These are phyloP conservation scores for Clitocybe nebularis DNA, from an alignment of 1,284 basidiomycete species.

Conservation along the genomic window DNA sequence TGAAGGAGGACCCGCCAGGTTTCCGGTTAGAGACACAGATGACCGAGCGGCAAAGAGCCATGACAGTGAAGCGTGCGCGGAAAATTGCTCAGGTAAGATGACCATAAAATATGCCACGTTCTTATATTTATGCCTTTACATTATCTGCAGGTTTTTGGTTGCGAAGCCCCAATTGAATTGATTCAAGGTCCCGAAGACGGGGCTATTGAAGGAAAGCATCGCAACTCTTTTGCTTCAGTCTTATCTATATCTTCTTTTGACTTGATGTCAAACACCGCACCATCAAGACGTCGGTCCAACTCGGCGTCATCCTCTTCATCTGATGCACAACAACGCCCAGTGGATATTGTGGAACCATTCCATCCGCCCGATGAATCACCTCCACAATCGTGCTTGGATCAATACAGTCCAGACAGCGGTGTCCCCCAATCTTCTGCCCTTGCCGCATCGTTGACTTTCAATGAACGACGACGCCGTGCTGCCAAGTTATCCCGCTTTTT, in stretches of 20 bases:
- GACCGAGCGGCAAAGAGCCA: slow-evolving; percentile 12
- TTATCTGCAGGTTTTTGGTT: slow-evolving; percentile 15
- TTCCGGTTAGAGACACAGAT: slow-evolving; percentile 14
- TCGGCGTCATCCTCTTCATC: slow-evolving; percentile 6
- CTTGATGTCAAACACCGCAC: neutral
- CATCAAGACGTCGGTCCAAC: slow-evolving; percentile 10
- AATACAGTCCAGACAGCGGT: too few relatives aligned
- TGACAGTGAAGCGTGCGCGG: slow-evolving; percentile 11
- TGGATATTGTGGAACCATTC: neutral
- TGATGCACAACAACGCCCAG: slow-evolving; percentile 1
- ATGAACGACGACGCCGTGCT: slow-evolving; percentile 44
- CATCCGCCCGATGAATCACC: neutral
- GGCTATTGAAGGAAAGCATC: too few relatives aligned
- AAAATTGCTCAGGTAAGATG: slow-evolving; percentile 17
- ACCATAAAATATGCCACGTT: neutral
- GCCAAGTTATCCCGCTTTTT: slow-evolving; percentile 57
- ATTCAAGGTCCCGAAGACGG: slow-evolving; percentile 7
- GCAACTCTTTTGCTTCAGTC: too few relatives aligned
- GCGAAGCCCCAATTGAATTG: slow-evolving; percentile 10
- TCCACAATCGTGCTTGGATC: slow-evolving; percentile 4
- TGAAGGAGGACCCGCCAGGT: too few relatives aligned
- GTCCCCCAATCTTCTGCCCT: slow-evolving; percentile 2
- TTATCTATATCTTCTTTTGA: too few relatives aligned
- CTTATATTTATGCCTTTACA: neutral
- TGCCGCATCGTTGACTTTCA: slow-evolving; percentile 7